Conservation (phyloP, 371 early-diverging fungal genomes). For the Lichtheimia ramosa region DNA sequence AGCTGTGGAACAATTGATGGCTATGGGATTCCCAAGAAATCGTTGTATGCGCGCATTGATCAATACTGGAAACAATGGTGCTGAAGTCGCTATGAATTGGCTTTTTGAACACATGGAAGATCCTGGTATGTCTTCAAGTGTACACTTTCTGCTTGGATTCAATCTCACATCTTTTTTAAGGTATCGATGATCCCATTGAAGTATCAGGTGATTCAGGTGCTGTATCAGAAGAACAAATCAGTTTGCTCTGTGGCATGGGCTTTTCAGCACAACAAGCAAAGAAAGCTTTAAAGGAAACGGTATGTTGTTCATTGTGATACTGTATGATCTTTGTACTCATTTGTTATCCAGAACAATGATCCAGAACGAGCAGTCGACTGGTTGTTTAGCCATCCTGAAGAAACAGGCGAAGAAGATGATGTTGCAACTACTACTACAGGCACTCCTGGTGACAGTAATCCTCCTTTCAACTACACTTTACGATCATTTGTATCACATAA, state of each 20-base stretch:
- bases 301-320: constrained; percentile 34
- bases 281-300: constrained; percentile 82
- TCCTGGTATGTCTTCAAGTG: constrained; percentile 49
- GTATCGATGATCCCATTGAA: constrained; percentile 48
- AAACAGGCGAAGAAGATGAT: constrained; percentile 40
- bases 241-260: constrained; percentile 87
- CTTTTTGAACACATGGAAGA: constrained; percentile 96
- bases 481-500: constrained; percentile 91
- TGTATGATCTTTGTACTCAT: not conserved
- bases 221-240: constrained; percentile 46
- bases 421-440: not conserved
- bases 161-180: too few relatives aligned
- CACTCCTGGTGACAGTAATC: constrained; percentile 25
- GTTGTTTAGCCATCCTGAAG: constrained; percentile 89
- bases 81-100: constrained; percentile 93
- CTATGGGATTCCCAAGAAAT: constrained; percentile 90
- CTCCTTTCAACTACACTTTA: constrained; percentile 71
- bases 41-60: constrained; percentile 81
- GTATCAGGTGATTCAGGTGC: constrained; percentile 8
- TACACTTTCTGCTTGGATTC: not conserved
- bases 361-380: constrained; percentile 94
- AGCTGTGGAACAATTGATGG: constrained; percentile 73
- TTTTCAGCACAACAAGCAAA: constrained; percentile 81
- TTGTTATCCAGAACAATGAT: constrained; percentile 59
- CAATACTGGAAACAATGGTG: constrained; percentile 78